Percentiles rank a stretch among this genome's conserved stretches.
Evolutionary conservation across 1,284 basidiomycete species (phyloP).

Genomic region (Violaceomyces palustris): DNA sequence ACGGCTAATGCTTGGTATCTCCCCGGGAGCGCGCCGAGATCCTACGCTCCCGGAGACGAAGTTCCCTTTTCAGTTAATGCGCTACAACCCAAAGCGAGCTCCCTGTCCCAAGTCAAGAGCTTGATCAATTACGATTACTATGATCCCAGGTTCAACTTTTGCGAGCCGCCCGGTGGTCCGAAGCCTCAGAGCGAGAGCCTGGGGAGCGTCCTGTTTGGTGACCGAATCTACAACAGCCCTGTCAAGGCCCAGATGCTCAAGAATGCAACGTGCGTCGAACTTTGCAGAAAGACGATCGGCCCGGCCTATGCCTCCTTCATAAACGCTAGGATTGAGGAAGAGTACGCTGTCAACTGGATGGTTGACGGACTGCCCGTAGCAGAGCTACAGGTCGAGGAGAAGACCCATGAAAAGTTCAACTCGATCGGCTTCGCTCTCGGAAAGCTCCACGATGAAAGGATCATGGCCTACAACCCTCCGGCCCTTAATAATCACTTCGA

Average conservation of each 20-base stretch:
- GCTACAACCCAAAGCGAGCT: slow-evolving; percentile 50
- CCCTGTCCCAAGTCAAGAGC: slow-evolving; percentile 42
- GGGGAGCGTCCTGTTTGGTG: slow-evolving; percentile 90
- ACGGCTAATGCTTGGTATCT: slow-evolving; percentile 48
- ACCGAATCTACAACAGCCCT: slow-evolving; percentile 86
- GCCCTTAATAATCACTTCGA: slow-evolving; percentile 50
- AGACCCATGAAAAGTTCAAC: slow-evolving; percentile 62
- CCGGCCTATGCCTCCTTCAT: slow-evolving; percentile 77
- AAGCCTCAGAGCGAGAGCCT: slow-evolving; percentile 78
- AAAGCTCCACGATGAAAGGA: slow-evolving; percentile 52
- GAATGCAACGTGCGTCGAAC: slow-evolving; percentile 67
- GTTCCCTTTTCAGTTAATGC: slow-evolving; percentile 52
- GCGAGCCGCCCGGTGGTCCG: slow-evolving; percentile 70
- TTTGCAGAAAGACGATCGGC: slow-evolving; percentile 67
- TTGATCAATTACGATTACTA: slow-evolving; percentile 66
- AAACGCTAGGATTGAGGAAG: slow-evolving; percentile 83
- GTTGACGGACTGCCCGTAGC: slow-evolving; percentile 89
- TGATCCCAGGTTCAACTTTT: slow-evolving; percentile 78
- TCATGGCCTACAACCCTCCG: slow-evolving; percentile 40
- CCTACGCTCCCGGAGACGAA: slow-evolving; percentile 47
- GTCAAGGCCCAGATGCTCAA: slow-evolving; percentile 76
- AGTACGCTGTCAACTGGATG: slow-evolving; percentile 92
- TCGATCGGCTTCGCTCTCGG: slow-evolving; percentile 55
- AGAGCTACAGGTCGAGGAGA: slow-evolving; percentile 24
- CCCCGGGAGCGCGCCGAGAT: slow-evolving; percentile 53